These are phyloP conservation scores for Arthrobotrys sinensis DNA, from an alignment of 2,329 filamentous ascomycete genomes.

Conservation along the genomic window DNA sequence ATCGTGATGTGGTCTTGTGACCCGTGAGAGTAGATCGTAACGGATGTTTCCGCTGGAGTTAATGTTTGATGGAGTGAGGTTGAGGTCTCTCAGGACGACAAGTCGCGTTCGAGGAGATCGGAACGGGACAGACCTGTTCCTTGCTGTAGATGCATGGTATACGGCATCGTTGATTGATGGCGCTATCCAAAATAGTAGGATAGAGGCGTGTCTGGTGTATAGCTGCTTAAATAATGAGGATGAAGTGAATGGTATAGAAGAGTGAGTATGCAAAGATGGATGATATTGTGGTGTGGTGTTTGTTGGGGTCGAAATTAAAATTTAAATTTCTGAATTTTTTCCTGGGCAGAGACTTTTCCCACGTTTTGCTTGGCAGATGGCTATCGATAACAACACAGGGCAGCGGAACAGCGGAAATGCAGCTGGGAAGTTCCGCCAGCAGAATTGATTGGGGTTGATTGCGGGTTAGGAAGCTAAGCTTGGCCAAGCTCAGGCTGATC, in stretches of 20 bases:
- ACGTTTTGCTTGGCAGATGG: neutral
- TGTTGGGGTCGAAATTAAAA: neutral
- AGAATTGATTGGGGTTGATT: neutral
- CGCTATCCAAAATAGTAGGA: too few relatives aligned
- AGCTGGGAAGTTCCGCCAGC: conserved; percentile 17
- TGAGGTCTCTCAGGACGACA: neutral
- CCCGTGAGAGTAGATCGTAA: neutral
- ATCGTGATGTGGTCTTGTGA: conserved; percentile 19
- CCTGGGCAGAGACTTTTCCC: conserved; percentile 1
- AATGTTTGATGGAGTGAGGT: neutral
- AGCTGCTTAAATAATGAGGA: too few relatives aligned
- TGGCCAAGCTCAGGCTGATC: conserved; percentile 19
- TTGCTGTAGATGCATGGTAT: neutral
- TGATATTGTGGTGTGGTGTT: neutral
- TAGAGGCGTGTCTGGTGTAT: too few relatives aligned
- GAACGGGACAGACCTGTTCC: neutral
- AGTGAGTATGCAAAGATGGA: too few relatives aligned
- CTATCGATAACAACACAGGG: neutral
- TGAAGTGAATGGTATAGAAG: too few relatives aligned
- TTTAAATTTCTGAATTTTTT: neutral
- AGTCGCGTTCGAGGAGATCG: neutral
- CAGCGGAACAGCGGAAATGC: neutral
- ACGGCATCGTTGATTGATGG: too few relatives aligned
- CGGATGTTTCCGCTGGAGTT: neutral
- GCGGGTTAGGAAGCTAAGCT: conserved; percentile 26